Base-by-base conservation (phyloP, 495 filamentous ascomycete species). In the Aspergillus cristatus region DNA sequence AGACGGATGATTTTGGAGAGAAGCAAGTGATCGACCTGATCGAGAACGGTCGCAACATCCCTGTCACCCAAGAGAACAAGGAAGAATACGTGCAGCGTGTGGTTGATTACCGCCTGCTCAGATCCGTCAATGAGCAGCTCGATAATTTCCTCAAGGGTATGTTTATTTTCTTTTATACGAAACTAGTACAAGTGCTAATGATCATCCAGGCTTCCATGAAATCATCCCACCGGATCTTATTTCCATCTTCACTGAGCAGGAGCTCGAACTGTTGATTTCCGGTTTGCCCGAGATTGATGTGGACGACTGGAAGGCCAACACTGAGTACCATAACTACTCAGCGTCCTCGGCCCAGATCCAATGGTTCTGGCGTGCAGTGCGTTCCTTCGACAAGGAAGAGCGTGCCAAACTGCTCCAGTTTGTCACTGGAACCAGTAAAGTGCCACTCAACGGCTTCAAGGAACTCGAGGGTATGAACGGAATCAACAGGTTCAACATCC, bases 391-490 rank as follows among this genome's bases (percentile, higher is more conserved):
- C 69, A 97, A 97, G 67, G 91, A 99, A 68, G 91, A 97, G 62
- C 86, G 86, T 39, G 91, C 91, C 43, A 97, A 97, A 58, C 75
- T 99, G 28, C 75, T 99, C 5, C 91, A 99, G 55, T 99, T 99
- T 60, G 91, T 97, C 43, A 99, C 91, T 0, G 91, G 91, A 49
- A 99, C 91, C 10, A 91, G 85, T 63, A 99, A 99, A 68, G 91
- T 99, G 16, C 91, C 91, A 30, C 79, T 99, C 32, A 99, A 99
- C 50, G 91, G 91, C 17, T 99, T 99, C 74, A 95, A 91, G 65
- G 90, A 99, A 60, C 77, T 99, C 15, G 91, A 99, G 63, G 91
- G 91, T 44, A 99, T 99, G 91, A 97, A 99, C 57, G 91, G 91
- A 31, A 82, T 99, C 65, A 93, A 82, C 60, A 78, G 82, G 45